Evolutionary conservation across 2,329 filamentous ascomycete species (phyloP).

Genomic region (Periconia sp.): DNA sequence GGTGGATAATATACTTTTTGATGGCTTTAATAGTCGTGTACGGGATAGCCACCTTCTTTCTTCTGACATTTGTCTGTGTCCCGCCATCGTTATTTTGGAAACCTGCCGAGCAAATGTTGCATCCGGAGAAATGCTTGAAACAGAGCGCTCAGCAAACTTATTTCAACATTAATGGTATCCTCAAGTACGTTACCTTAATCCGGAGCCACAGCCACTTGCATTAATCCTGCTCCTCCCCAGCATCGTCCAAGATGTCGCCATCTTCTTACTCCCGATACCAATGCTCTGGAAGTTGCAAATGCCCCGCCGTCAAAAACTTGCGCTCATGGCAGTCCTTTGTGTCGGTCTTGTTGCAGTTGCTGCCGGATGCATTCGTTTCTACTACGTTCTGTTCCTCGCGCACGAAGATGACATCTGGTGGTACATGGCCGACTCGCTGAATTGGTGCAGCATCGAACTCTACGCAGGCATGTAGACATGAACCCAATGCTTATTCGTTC

Average conservation of each 20-base stretch:
- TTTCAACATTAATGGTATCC: slow-evolving; percentile 10
- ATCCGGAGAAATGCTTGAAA: slow-evolving; percentile 10
- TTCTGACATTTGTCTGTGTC: slow-evolving; percentile 9
- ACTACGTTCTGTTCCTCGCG: slow-evolving; percentile 12
- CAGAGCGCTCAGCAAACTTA: slow-evolving; percentile 8
- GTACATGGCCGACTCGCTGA: slow-evolving; percentile 13
- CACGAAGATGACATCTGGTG: slow-evolving; percentile 12
- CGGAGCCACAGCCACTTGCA: too few relatives aligned
- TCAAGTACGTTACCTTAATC: slow-evolving; percentile 9
- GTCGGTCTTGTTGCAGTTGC: slow-evolving; percentile 11
- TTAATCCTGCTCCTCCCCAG: not conserved
- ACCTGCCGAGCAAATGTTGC: not conserved
- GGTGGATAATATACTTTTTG: slow-evolving; percentile 6
- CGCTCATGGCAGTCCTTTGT: slow-evolving; percentile 4
- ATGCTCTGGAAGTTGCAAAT: slow-evolving; percentile 10
- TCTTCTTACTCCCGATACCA: slow-evolving; percentile 6
- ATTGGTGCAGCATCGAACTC: slow-evolving; percentile 13
- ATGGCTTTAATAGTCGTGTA: slow-evolving; percentile 6
- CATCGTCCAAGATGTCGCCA: slow-evolving; percentile 10
- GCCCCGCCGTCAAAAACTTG: slow-evolving; percentile 8
- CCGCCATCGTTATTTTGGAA: slow-evolving; percentile 14
- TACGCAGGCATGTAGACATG: slow-evolving; percentile 7
- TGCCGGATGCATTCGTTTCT: slow-evolving; percentile 11
- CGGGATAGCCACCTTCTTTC: slow-evolving; percentile 9
- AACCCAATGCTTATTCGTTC: too few relatives aligned